These are phyloP conservation scores for Trichoderma orchidacearum DNA, from an alignment of 495 filamentous ascomycete genomes.

Conservation along the genomic window DNA sequence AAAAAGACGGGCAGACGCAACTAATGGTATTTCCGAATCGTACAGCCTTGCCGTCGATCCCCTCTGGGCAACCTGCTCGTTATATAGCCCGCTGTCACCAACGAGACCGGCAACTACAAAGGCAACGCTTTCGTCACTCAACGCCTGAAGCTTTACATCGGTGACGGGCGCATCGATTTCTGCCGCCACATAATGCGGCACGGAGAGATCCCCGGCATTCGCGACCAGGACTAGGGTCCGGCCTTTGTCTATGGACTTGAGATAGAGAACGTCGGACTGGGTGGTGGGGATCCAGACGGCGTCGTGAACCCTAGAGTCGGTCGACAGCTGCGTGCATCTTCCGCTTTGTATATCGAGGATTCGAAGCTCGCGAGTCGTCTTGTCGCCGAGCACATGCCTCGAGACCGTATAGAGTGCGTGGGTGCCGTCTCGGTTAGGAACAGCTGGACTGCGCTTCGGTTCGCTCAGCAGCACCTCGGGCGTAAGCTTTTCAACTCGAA, in stretches of 20 bases:
- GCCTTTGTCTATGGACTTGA: conserved; percentile 9
- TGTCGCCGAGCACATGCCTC: conserved; percentile 8
- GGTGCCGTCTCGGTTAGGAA: conserved; percentile 15
- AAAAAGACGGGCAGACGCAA: not conserved
- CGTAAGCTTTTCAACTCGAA: conserved; percentile 7
- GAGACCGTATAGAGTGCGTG: conserved; percentile 12
- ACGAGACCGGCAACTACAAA: conserved; percentile 10
- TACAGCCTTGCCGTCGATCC: conserved; percentile 8
- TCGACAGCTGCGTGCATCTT: conserved; percentile 4
- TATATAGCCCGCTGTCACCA: conserved; percentile 5
- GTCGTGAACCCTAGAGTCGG: conserved; percentile 9
- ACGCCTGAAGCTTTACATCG: conserved; percentile 8
- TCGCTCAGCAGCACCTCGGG: conserved; percentile 9
- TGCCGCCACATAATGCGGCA: conserved; percentile 4
- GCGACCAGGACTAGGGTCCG: conserved; percentile 9
- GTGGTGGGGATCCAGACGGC: conserved; percentile 11
- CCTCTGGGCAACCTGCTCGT: not conserved
- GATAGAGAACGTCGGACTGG: conserved; percentile 7
- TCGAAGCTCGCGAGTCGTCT: conserved; percentile 8
- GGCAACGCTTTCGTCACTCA: conserved; percentile 10
- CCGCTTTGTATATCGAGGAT: conserved; percentile 11
- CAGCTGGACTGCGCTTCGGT: conserved; percentile 6
- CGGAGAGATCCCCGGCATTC: conserved; percentile 3
- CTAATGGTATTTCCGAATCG: not conserved
- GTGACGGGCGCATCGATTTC: conserved; percentile 7